A percentile compares a stretch with the other conserved stretches of the same genome.
These are phyloP conservation scores for Pseudogymnoascus sp. DNA, from an alignment of 2,329 filamentous ascomycete genomes.

Conservation along the genomic window DNA sequence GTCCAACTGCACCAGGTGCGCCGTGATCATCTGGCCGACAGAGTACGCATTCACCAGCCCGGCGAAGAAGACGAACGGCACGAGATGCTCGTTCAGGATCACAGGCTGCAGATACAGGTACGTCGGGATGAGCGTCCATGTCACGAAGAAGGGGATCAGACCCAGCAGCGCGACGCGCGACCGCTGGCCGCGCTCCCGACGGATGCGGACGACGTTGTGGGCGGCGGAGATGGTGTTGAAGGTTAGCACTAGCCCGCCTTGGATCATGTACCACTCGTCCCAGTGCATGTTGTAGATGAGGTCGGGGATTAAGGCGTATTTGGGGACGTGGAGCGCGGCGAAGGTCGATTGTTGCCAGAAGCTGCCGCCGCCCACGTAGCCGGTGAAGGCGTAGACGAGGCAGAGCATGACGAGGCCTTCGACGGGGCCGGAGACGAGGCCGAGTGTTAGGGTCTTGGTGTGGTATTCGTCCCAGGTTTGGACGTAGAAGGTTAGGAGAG, in stretches of 20 bases:
- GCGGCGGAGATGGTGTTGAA: conserved; percentile 59
- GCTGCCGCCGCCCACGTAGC: conserved; percentile 73
- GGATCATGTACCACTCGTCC: conserved; percentile 86
- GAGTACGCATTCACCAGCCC: conserved; percentile 90
- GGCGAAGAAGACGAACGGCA: conserved; percentile 83
- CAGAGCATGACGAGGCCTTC: conserved; percentile 86
- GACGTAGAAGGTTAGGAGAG: conserved; percentile 91
- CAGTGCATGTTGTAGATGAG: conserved; percentile 71
- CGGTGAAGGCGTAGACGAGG: conserved; percentile 73
- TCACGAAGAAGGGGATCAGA: conserved; percentile 68
- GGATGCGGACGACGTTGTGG: conserved; percentile 74
- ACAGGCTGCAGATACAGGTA: conserved; percentile 81
- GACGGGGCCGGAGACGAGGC: conserved; percentile 86
- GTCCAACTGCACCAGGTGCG: conserved; percentile 75
- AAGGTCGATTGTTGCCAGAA: conserved; percentile 85
- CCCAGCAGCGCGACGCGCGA: conserved; percentile 70
- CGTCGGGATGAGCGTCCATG: conserved; percentile 66
- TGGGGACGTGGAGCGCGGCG: conserved; percentile 64
- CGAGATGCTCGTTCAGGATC: conserved; percentile 72
- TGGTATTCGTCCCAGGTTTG: conserved; percentile 99
- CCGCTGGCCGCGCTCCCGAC: conserved; percentile 63
- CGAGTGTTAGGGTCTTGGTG: conserved; percentile 88
- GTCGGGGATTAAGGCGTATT: conserved; percentile 56
- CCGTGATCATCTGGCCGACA: conserved; percentile 91
- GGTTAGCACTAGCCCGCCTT: conserved; percentile 71